phyloP scores from a whole-genome alignment of 495 filamentous ascomycete species.

The Pseudotulostoma volvatum region DNA sequence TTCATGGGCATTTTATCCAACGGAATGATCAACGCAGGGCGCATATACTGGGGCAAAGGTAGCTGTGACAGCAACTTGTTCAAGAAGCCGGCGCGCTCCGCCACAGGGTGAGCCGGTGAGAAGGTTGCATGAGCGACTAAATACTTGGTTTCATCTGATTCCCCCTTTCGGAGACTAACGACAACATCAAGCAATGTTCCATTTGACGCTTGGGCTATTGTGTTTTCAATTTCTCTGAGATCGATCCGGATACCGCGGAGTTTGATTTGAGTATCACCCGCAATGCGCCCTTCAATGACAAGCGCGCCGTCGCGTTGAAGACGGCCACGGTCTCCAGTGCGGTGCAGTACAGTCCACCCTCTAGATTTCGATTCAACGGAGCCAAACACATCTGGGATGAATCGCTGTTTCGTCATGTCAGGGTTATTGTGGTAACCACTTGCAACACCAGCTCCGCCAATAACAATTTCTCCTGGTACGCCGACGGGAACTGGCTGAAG shows the following conservation, averaged over 20 bases:
- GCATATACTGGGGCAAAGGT: slow-evolving; percentile 31
- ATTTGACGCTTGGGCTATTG: slow-evolving; percentile 13
- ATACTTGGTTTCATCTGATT: slow-evolving; percentile 6
- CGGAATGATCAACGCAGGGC: slow-evolving; percentile 20
- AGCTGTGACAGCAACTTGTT: slow-evolving; percentile 5
- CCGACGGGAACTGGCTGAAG: slow-evolving; percentile 20
- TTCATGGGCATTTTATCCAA: slow-evolving; percentile 26
- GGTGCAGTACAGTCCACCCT: slow-evolving; percentile 13
- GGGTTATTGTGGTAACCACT: slow-evolving; percentile 23
- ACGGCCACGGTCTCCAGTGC: slow-evolving; percentile 27
- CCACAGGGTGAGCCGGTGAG: neutral
- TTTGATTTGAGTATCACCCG: slow-evolving; percentile 33
- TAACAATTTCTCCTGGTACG: slow-evolving; percentile 24
- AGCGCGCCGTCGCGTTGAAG: slow-evolving; percentile 9
- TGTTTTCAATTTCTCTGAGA: slow-evolving; percentile 28
- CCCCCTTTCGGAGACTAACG: slow-evolving; percentile 12
- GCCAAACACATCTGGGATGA: slow-evolving; percentile 19
- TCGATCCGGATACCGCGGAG: slow-evolving; percentile 35
- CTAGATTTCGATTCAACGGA: neutral
- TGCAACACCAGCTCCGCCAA: slow-evolving; percentile 25
- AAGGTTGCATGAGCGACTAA: slow-evolving; percentile 22
- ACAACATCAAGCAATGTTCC: slow-evolving; percentile 16
- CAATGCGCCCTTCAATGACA: slow-evolving; percentile 22
- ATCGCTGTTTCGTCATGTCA: slow-evolving; percentile 15
- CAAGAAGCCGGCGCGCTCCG: neutral